Evolutionary conservation across 139 green algal species (phyloP), one percentile per base, ranked within the genome.

Genomic region (Eudorina sp.): DNA sequence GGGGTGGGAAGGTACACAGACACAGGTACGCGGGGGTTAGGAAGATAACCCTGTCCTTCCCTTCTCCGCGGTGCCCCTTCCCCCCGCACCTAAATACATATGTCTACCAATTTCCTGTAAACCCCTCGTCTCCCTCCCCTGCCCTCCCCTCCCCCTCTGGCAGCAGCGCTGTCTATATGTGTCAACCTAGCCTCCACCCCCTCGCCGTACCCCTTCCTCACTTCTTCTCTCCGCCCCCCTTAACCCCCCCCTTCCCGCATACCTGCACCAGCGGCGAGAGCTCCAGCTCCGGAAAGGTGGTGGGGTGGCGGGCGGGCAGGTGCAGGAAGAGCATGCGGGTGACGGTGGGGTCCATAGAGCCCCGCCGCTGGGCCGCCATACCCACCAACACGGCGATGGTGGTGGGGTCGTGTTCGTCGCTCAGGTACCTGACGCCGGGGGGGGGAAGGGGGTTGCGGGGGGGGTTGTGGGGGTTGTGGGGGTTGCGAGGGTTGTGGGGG

Each of bases 321-420:
- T 99, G 98, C 89, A 99, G 95, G 82, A 98, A 97, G 66, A 99
- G 94, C 92, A 98, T 98, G 73, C 95, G 96, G 36, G 89, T 93
- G 38, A 97, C 93, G 29, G 93, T 89, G 7, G 92, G 53, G 83
- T 99, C 95, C 87, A 95, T 92, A 36, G 88, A 95, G 48, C 92
- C 94, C 0, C 94, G 62, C 90, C 90, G 36, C 88, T 83, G 92
- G 13, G 94, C 95, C 0, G 94, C 94, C 80, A 98, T 94, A 68
- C 98, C 98, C 66, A 99, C 90, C 58, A 99, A 89, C 81, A 98
- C 83, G 2, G 93, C 97, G 0, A 98, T 91, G 51, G 96, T 97
- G 69, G 97, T 99, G 84, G 95, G 88, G 29, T 96, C 91, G 86
- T 98, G 96, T 91, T 98, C 95, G 84, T 97, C 93, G 27, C 86